Conservation (phyloP, 2,329 filamentous ascomycete genomes). For the Aspergillus sp. region DNA sequence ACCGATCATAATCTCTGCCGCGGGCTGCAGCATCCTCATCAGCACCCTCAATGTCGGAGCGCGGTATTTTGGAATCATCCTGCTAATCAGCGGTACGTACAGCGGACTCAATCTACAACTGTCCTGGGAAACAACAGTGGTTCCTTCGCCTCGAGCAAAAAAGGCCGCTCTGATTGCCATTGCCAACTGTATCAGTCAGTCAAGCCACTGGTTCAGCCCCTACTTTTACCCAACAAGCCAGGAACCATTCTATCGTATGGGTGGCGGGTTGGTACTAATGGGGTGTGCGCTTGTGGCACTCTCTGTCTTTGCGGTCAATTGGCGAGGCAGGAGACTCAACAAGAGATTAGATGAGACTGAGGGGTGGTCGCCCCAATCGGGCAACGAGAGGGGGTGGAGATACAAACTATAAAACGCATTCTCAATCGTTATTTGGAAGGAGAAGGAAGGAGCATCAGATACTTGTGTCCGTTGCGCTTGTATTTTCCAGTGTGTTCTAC, state of each 20-base stretch:
- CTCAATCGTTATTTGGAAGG: too few species aligned
- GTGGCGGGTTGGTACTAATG: constrained; percentile 6
- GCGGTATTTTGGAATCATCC: constrained; percentile 12
- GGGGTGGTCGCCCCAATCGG: background rate
- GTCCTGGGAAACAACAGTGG: constrained; percentile 15
- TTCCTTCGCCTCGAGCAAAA: constrained; percentile 11
- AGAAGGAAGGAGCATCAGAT: too few species aligned
- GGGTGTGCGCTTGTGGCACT: constrained; percentile 7
- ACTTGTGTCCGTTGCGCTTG: too few species aligned
- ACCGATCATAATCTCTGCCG: constrained; percentile 7
- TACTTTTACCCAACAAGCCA: constrained; percentile 10
- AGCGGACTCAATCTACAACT: constrained; percentile 15
- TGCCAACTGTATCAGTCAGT: constrained; percentile 14
- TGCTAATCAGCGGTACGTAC: constrained; percentile 11
- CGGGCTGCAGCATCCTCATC: constrained; percentile 9
- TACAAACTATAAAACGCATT: background rate
- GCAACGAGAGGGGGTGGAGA: background rate
- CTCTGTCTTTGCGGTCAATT: background rate
- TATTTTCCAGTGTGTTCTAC: too few species aligned
- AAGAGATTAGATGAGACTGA: constrained; percentile 7
- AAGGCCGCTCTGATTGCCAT: constrained; percentile 14
- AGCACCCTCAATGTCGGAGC: constrained; percentile 10
- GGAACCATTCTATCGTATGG: constrained; percentile 10
- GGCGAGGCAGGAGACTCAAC: constrained; percentile 5
- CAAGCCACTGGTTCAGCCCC: constrained; percentile 14